A percentile compares a stretch with the other conserved stretches of the same genome.
phyloP scores from a whole-genome alignment of 768 basidiomycete genomes.

The Kondoa malvinella region DNA sequence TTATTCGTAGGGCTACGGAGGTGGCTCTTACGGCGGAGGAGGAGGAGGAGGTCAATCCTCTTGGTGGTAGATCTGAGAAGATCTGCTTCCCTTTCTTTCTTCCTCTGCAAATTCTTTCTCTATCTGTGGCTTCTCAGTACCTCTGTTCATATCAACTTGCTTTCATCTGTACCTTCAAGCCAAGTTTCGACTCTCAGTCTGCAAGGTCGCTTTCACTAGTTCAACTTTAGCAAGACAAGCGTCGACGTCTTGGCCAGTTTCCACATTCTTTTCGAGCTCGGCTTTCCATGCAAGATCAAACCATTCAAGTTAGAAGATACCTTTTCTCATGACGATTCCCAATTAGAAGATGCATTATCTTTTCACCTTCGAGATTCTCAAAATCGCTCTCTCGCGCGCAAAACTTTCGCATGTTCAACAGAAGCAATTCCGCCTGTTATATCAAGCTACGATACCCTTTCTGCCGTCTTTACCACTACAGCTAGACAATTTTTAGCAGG shows the following conservation, averaged over 20 bases:
- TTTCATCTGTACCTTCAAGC: neutral
- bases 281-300: neutral
- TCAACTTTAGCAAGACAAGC: neutral
- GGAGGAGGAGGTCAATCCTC: too few species aligned
- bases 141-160: neutral
- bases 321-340: too few species aligned
- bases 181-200: neutral
- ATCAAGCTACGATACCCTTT: neutral
- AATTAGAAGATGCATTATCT: too few species aligned
- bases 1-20: too few species aligned
- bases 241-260: neutral
- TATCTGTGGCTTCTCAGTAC: neutral
- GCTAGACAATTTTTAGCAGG: too few species aligned
- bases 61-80: too few species aligned
- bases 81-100: too few species aligned
- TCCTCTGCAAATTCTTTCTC: neutral
- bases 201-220: neutral
- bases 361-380: too few species aligned
- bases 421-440: neutral
- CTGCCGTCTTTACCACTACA: neutral
- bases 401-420: too few species aligned
- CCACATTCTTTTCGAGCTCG: neutral
- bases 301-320: neutral
- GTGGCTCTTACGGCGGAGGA: too few species aligned
- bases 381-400: too few species aligned